A percentile compares a stretch with the other conserved stretches of the same genome.
phyloP scores from a whole-genome alignment of 257 asterid species.

The Solanum sitiens region DNA sequence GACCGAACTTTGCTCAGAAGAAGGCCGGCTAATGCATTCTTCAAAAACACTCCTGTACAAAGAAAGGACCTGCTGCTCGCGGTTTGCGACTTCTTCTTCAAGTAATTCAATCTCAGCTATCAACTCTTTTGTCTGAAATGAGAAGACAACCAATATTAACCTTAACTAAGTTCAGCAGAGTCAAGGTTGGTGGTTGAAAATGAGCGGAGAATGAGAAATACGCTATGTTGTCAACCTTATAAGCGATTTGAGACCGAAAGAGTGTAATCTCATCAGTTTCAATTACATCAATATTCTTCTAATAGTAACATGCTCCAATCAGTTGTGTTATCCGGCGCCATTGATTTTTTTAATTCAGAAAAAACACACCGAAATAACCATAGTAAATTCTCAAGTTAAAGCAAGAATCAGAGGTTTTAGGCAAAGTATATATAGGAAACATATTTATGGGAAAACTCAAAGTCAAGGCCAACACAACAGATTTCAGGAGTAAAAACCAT shows the following conservation, averaged over 20 bases:
- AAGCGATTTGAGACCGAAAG: neutral
- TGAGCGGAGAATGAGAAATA: neutral
- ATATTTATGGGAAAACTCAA: neutral
- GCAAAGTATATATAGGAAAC: neutral
- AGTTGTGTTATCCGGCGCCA: neutral
- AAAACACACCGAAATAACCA: neutral
- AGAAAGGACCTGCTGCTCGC: conserved; percentile 49
- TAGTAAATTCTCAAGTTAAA: neutral
- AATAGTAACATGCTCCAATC: neutral
- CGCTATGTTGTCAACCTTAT: neutral
- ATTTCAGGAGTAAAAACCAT: neutral
- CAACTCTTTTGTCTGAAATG: conserved; percentile 45
- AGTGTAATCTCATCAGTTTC: neutral
- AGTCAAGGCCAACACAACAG: neutral
- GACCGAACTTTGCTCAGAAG: conserved; percentile 47
- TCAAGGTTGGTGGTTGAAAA: neutral
- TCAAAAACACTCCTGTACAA: conserved; percentile 50
- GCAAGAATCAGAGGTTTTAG: neutral
- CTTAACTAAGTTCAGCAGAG: neutral
- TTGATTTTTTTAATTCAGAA: neutral
- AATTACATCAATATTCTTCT: neutral
- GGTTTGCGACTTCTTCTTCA: conserved; percentile 53
- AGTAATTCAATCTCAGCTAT: conserved; percentile 47
- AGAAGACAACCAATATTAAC: neutral
- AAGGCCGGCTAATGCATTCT: conserved; percentile 31